Base-by-base conservation (phyloP, 768 basidiomycete genomes). In the Leccinum subgranulosum region DNA sequence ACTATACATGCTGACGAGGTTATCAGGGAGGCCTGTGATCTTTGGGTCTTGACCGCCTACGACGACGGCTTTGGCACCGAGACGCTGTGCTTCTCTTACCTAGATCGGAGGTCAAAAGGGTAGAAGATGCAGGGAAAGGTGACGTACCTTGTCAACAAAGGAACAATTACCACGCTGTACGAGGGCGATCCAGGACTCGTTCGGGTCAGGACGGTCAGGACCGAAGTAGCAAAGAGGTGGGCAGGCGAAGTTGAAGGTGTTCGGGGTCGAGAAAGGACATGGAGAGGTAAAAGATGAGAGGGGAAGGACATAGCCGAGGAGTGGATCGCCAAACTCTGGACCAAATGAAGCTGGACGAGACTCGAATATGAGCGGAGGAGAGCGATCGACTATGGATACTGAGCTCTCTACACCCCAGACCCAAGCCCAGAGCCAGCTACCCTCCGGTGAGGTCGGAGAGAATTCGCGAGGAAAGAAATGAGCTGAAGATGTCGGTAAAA, bases 1-100 rank as follows among this genome's bases (percentile, higher is more conserved):
- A 71, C 88, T 91, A 74, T 90, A 97, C 92, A 97, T 95, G 65
- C 90, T 93, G 53, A 94, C 81, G 59, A 97, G 78, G 27, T 83
- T 79, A 67, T 94, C 87, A 34, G 93, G 83, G 60, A 81, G 81
- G 7, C 85, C 90, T 34, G 79, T 81, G 56, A 79, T 66, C 19
- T 80, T 82, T 19, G 86, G 86, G 64, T 86, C 78, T 62, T 86
- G 81, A 34, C 95, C 95, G 36, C 95, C 96, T 8, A 98, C 92
- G n/a, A 98, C 86, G 48, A 97, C 87, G 4, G 87, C 96, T 64
- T 78, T 83, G 6, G 95, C 94, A 10, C 94, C 94, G 21, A 92
- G 75, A 46, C 67, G 62, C 67, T 85, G 81, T 7, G 86, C 88
- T 63, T 85, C 84, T 49, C 87, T 75, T 36, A 86, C 65, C 71